These are phyloP conservation scores for Grifola frondosa DNA, from an alignment of 1,284 basidiomycete species.

Conservation along the genomic window DNA sequence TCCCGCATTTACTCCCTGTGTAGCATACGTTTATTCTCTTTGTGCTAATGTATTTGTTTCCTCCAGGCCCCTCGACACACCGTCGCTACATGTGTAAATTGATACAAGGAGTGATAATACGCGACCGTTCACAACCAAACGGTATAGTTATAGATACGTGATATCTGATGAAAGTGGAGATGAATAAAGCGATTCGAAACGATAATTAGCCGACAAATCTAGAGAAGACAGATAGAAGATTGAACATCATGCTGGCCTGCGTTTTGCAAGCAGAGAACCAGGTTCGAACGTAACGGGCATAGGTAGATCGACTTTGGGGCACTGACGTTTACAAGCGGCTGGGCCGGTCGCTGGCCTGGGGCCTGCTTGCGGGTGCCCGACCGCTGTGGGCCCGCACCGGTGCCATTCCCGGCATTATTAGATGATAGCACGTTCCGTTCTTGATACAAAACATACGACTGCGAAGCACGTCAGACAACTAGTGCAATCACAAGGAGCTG, in stretches of 20 bases:
- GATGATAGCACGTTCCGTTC: slow-evolving; percentile 68
- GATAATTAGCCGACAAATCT: background rate
- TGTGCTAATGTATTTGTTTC: slow-evolving; percentile 4
- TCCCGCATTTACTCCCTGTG: background rate
- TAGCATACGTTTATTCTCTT: slow-evolving; percentile 4
- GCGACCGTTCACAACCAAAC: background rate
- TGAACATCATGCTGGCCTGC: slow-evolving; percentile 22
- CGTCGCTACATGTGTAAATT: slow-evolving; percentile 1
- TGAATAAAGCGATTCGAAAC: background rate
- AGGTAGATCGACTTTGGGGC: slow-evolving; percentile 16
- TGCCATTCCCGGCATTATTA: slow-evolving; percentile 14
- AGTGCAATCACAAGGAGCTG: background rate
- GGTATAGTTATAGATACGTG: too few relatives aligned
- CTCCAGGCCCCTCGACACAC: background rate
- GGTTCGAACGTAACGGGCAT: slow-evolving; percentile 52
- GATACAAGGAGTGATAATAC: slow-evolving; percentile 1
- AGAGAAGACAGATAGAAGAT: too few relatives aligned
- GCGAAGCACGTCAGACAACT: slow-evolving; percentile 14
- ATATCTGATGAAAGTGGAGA: too few relatives aligned
- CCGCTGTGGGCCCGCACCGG: slow-evolving; percentile 38
- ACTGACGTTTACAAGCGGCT: slow-evolving; percentile 42
- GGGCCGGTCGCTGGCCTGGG: slow-evolving; percentile 29
- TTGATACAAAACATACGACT: slow-evolving; percentile 81
- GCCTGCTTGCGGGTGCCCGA: slow-evolving; percentile 44
- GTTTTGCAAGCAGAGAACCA: slow-evolving; percentile 64